Base-by-base conservation (phyloP, 345 rosid species). In the Eutrema heterophyllum region DNA sequence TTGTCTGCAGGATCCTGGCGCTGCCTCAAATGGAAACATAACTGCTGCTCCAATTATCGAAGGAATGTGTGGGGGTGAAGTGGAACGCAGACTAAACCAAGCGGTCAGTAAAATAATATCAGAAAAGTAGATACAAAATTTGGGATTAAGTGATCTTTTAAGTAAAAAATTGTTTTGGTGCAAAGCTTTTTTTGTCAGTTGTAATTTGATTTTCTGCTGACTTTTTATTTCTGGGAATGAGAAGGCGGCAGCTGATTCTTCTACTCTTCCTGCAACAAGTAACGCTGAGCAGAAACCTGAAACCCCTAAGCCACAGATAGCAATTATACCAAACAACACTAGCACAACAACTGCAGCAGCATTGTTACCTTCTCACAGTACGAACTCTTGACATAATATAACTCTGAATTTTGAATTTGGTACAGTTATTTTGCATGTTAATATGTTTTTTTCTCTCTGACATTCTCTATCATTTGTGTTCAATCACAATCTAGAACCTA, bases 61-160 rank as follows among this genome's bases (percentile, higher is more conserved):
- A 81, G 99, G 97, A 79, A 85, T 92, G 84, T 85, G 81, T 64
- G 93, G 93, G 49, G 82, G 71, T 58, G 98, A 92, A 85, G 88
- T 85, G 64, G 97, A 88, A 71, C 79, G 79, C 72, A 87, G 90
- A 81, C 67, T 87, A 66, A 81, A 77, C 58, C 94, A 83, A 80
- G 48, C 32, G 63, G 97, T 92, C 78, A 80, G 87, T 83, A 58
- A 64, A 68, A 53, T 52, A 75, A 26, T 50, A 2, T 10, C 69
- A 46, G 15, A 62, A 55, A 55, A 29, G 7, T 51, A 59, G 13
- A 67, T 52, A 35, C 46, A 57, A 5, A 49, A 12, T 58, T 21
- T 48, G 2, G 14, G 51, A 35, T 13, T 38, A 38, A 38, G 41
- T 38, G 41, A 9, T 38, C 10, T 12, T 38, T 38, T 0, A 2